Base-by-base conservation (phyloP, 352 stramenopile species). In the Thraustotheca clavata region DNA sequence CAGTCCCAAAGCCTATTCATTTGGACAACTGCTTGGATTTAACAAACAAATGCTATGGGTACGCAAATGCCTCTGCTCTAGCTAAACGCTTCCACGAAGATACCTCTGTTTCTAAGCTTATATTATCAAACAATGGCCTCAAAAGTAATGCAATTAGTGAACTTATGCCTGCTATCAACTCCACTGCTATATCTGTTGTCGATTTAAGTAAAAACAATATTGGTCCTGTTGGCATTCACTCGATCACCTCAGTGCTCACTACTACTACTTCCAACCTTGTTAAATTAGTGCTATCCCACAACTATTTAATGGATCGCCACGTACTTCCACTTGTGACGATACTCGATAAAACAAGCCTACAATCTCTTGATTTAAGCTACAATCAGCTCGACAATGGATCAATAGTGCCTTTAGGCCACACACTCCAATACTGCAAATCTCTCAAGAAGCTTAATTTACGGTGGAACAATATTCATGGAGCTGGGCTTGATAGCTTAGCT, bases 221-320 rank as follows among this genome's bases (percentile, higher is more conserved):
- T 11, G 43, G 43, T 24, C 43, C 43, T 7, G 43, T 52, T 9
- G 43, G 43, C 2, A 24, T 52, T 3, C 43, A 52, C 16, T 9
- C 11, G 3, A 14, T 52, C 43, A 7, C 43, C 9, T 18, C n/a
- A 2, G 43, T 14, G 43, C 43, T 52, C 11, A 14, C n/a, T 24
- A 35, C 43, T 2, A 24, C 16, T 31, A 31, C 34, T 9, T 52
- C 43, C 11, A 52, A 52, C 24, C 43, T 52, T 31, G 43, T 52
- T 24, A 24, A 52, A 14, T 18, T 52, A 9, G 34, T 35, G 24
- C 43, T 52, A 24, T 24, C 43, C 24, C 24, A 31, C 43, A 52
- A 52, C 43, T 31, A 52, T 31, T 24, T 52, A 11, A 52, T 52
- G 43, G 43, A 52, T 18, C 43, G 43, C 11, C 43, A 52, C n/a